phyloP scores from a whole-genome alignment of 140 eudicot species.

The Erigeron philadelphicus region DNA sequence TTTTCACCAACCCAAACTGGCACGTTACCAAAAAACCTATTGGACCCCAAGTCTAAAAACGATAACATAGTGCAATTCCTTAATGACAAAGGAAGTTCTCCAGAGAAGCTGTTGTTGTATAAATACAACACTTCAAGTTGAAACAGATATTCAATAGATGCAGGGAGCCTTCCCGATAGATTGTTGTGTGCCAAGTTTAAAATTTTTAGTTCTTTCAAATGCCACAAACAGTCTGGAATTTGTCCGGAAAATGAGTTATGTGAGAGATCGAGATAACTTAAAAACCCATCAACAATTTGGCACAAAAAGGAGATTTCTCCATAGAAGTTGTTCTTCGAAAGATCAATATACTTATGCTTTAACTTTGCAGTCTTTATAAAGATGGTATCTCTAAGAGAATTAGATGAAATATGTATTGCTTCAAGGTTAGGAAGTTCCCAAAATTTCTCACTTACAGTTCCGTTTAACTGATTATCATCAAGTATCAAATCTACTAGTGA shows the following conservation, averaged over 20 bases:
- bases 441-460: conserved; percentile 17
- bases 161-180: conserved; percentile 28
- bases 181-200: conserved; percentile 30
- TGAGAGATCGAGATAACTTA: conserved; percentile 18
- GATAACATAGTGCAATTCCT: conserved; percentile 1
- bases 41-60: conserved; percentile 23
- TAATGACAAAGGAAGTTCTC: conserved; percentile 29
- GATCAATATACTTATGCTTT: neutral
- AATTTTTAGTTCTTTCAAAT: conserved; percentile 16
- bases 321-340: conserved; percentile 19
- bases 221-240: conserved; percentile 27
- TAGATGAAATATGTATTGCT: conserved; percentile 17
- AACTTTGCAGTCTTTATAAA: conserved; percentile 11
- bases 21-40: conserved; percentile 18
- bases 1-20: conserved; percentile 42
- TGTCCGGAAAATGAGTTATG: conserved; percentile 13
- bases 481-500: conserved; percentile 7
- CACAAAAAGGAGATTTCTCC: conserved; percentile 20
- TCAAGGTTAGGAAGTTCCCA: conserved; percentile 32
- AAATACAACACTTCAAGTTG: conserved; percentile 15
- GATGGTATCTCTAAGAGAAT: conserved; percentile 28
- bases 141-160: conserved; percentile 19
- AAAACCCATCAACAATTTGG: conserved; percentile 7
- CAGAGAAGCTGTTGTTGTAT: conserved; percentile 22
- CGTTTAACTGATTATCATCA: conserved; percentile 12